phyloP scores from a whole-genome alignment of 2,329 filamentous ascomycete species.

The Clonostachys sp. region DNA sequence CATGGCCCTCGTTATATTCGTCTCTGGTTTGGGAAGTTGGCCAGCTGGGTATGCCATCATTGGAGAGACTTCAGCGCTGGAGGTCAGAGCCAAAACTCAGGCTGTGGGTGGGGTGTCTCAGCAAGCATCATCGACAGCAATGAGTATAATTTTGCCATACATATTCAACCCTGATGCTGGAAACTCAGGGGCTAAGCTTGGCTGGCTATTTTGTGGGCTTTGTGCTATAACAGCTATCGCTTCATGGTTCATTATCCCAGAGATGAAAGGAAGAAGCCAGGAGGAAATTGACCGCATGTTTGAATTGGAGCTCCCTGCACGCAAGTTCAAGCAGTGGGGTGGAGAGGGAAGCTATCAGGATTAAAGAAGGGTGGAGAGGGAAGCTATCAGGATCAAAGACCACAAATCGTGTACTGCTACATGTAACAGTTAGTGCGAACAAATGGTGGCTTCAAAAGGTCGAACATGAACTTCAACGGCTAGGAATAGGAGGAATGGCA shows the following conservation, averaged over 20 bases:
- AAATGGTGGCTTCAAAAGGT: too few relatives aligned
- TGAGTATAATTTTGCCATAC: slow-evolving; percentile 16
- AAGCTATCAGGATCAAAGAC: too few relatives aligned
- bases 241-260: slow-evolving; percentile 37
- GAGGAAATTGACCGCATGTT: slow-evolving; percentile 37
- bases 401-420: too few relatives aligned
- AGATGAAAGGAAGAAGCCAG: slow-evolving; percentile 39
- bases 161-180: slow-evolving; percentile 20
- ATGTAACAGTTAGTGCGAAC: too few relatives aligned
- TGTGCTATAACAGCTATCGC: slow-evolving; percentile 18
- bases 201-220: slow-evolving; percentile 28
- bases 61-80: slow-evolving; percentile 17
- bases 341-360: too few relatives aligned
- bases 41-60: slow-evolving; percentile 31
- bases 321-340: not conserved
- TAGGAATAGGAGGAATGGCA: too few relatives aligned
- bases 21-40: slow-evolving; percentile 34
- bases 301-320: slow-evolving; percentile 7
- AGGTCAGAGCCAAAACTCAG: slow-evolving; percentile 17
- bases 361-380: not conserved
- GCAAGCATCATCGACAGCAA: slow-evolving; percentile 23
- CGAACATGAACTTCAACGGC: too few relatives aligned
- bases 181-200: slow-evolving; percentile 31
- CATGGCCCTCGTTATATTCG: slow-evolving; percentile 15
- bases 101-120: slow-evolving; percentile 33